Percentiles rank a stretch among this genome's conserved stretches.
These are phyloP conservation scores for Dictyostelium firmibasis DNA, from an alignment of 78 protist genomes.

Conservation along the genomic window DNA sequence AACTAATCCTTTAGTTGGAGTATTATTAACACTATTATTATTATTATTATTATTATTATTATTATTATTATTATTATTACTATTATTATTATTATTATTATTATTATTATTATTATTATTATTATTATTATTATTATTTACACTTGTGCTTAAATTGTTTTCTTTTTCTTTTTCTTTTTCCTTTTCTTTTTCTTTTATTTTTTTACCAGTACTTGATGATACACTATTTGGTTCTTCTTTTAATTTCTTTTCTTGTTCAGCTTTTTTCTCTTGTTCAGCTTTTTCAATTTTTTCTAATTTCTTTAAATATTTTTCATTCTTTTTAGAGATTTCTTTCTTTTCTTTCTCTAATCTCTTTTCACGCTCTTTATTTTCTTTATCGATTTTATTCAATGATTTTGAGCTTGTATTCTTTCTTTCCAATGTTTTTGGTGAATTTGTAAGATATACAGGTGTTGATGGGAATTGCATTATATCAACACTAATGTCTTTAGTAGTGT, in stretches of 20 bases:
- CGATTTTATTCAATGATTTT: not conserved
- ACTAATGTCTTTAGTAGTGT: not conserved
- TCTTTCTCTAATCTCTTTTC: conserved; percentile 33
- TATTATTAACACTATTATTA: not conserved
- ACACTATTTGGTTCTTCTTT: not conserved
- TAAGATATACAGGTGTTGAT: not conserved
- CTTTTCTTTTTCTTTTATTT: conserved; percentile 8
- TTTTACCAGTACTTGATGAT: not conserved
- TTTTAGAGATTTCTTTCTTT: conserved; percentile 20
- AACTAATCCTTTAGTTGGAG: not conserved
- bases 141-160: not conserved
- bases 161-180: conserved; percentile 15
- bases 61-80: not conserved
- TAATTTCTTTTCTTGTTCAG: not conserved
- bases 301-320: conserved; percentile 36
- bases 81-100: not conserved
- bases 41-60: not conserved
- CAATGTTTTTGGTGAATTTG: not conserved
- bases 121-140: not conserved
- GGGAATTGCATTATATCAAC: not conserved
- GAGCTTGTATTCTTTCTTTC: not conserved
- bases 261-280: conserved; percentile 1
- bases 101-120: not conserved
- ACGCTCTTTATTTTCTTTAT: conserved; percentile 18
- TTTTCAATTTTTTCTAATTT: conserved; percentile 7